Conservation (phyloP, 108 stramenopile genomes). For the Fistulifera solaris region DNA sequence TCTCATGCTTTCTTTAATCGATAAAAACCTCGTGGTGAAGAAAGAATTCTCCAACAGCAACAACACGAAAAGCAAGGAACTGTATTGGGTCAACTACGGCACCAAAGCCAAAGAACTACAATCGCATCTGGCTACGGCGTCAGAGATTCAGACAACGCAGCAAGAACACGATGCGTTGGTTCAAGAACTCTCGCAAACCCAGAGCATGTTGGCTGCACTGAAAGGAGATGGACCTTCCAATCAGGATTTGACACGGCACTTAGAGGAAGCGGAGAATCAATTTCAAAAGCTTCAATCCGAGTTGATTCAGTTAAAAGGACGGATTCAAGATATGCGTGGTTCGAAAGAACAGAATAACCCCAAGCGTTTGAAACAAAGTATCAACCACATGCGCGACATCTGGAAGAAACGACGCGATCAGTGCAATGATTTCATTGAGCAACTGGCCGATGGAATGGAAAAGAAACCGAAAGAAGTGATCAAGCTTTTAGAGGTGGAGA, state of each 20-base stretch:
- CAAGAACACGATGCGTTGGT: conserved; percentile 26
- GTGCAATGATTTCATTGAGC: conserved; percentile 78
- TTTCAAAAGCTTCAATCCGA: conserved; percentile 24
- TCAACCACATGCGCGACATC: conserved; percentile 64
- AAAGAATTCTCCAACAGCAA: conserved; percentile 57
- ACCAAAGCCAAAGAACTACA: conserved; percentile 22
- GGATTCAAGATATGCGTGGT: conserved; percentile 17
- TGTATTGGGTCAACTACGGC: conserved; percentile 64
- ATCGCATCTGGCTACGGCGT: conserved; percentile 3
- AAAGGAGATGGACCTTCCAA: conserved; percentile 48
- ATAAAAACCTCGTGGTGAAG: conserved; percentile 50
- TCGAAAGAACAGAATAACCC: conserved; percentile 15
- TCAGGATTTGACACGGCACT: conserved; percentile 30
- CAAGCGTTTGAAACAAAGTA: conserved; percentile 38
- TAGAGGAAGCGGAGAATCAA: conserved; percentile 21
- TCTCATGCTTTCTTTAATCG: conserved; percentile 54
- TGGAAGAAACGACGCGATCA: conserved; percentile 66
- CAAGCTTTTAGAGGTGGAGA: conserved; percentile 69
- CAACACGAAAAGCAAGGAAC: conserved; percentile 30
- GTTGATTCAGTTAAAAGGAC: conserved; percentile 21
- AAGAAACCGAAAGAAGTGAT: conserved; percentile 71
- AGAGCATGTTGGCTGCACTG: conserved; percentile 13
- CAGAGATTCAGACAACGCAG: conserved; percentile 8
- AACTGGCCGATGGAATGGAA: conserved; percentile 81
- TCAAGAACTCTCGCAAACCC: conserved; percentile 17